Evolutionary conservation across 2,329 filamentous ascomycete genomes (phyloP).

Genomic region (Domatiomyces catenatus): DNA sequence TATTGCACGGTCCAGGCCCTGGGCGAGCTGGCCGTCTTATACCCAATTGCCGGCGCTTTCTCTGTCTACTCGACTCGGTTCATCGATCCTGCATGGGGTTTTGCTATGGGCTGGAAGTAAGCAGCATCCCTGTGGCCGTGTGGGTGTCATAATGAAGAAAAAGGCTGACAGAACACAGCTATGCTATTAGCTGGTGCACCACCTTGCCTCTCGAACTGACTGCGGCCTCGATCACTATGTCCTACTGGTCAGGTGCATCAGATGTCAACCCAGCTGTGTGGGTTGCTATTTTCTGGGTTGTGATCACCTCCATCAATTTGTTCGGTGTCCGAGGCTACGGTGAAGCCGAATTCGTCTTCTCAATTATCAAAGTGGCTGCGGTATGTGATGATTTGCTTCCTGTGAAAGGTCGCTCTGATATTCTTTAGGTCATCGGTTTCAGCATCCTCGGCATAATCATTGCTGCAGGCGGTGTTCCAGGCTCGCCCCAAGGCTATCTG

Average conservation of each 20-base stretch:
- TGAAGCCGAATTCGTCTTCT: conserved; percentile 68
- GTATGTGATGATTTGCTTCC: conserved; percentile 49
- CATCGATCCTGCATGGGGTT: conserved; percentile 53
- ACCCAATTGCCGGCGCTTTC: conserved; percentile 81
- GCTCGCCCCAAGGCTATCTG: conserved; percentile 43
- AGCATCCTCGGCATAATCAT: conserved; percentile 49
- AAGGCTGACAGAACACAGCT: conserved; percentile 34
- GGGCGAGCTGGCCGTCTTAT: conserved; percentile 82
- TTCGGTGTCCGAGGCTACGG: conserved; percentile 72
- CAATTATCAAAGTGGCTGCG: conserved; percentile 65
- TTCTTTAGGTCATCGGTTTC: conserved; percentile 49
- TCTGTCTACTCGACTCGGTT: conserved; percentile 84
- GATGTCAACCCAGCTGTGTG: conserved; percentile 24
- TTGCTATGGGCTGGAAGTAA: conserved; percentile 42
- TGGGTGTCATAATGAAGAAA: neutral
- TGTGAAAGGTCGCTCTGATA: neutral
- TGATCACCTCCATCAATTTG: conserved; percentile 61
- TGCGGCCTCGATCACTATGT: conserved; percentile 60
- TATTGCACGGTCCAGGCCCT: conserved; percentile 85
- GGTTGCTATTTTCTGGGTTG: conserved; percentile 57
- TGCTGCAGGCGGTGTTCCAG: conserved; percentile 52
- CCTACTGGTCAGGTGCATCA: conserved; percentile 43
- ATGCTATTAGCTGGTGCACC: conserved; percentile 63
- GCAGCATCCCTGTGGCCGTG: neutral
- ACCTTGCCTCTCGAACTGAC: conserved; percentile 70